phyloP scores from a whole-genome alignment of 140 eudicot species.

The Ambrosia hybrid region DNA sequence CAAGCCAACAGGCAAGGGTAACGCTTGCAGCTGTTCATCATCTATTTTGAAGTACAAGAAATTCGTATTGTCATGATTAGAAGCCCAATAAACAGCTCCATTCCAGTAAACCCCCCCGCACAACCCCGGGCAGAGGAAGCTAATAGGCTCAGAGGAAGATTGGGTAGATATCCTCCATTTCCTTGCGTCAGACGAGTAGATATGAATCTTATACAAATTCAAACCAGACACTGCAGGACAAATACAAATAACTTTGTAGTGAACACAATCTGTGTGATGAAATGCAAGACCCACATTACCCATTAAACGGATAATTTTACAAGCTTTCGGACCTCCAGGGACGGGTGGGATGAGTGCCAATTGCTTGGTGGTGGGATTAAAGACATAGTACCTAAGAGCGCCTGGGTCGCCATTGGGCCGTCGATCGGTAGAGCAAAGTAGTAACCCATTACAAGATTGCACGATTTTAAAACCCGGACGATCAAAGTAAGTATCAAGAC shows the following conservation, averaged over 20 bases:
- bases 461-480: background rate
- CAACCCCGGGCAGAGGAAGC: too few species aligned
- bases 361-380: background rate
- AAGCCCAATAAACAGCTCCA: background rate
- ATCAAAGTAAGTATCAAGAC: background rate
- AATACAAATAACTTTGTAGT: background rate
- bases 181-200: background rate
- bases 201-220: background rate
- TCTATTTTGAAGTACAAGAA: background rate
- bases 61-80: background rate
- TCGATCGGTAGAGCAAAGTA: background rate
- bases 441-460: background rate
- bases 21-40: background rate
- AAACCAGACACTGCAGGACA: background rate
- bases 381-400: background rate
- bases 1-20: background rate
- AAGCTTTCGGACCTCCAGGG: background rate
- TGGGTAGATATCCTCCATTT: background rate
- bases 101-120: background rate
- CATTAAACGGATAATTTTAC: background rate
- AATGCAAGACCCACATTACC: slow-evolving; percentile 1
- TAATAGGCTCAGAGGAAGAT: too few species aligned
- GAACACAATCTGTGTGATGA: slow-evolving; percentile 3
- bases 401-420: background rate
- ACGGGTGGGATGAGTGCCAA: too few species aligned